Evolutionary conservation across 208 protist genomes (phyloP), one percentile per base, ranked within the genome.

Genomic region (Strigomonas oncopelti): DNA sequence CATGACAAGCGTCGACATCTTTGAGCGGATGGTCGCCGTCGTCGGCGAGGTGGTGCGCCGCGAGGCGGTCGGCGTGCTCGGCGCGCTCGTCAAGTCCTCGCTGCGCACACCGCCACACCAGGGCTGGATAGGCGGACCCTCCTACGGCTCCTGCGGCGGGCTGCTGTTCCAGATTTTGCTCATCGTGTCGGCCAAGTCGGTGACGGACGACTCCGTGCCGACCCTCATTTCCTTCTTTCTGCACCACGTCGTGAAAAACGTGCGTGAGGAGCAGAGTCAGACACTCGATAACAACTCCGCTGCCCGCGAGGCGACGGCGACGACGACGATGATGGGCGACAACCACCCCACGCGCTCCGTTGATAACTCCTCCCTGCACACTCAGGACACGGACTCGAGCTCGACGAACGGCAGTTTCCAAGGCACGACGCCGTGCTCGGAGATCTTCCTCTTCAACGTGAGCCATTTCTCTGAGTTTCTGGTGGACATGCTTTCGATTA

Each of bases 141-240:
- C 76, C 48, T 92, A 95, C 70, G 87, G 87, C 57, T 81, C 83
- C 25, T 92, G 90, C 61, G 87, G 90, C 32, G 85, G 72, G 1
- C 62, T 95, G 14, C 77, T 95, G 18, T 92, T 95, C 63, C 90
- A 95, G 64, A 61, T 93, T 27, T 79, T 95, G 62, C 72, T 91
- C 28, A 64, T 86, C 28, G 73, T 73, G 11, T 85, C 85, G 18
- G 63, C 80, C 24, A 81, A 77, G 52, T 61, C 80, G 27, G 65
- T 61, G 34, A 68, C 60, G 13, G 77, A 83, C 61, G 80, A 91
- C 22, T 65, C 61, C n/a, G 72, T 80, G 28, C 71, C 61, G 32
- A 91, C 80, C 5, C 61, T 92, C 11, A 86, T 85, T 7, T 53
- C 73, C n/a, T 92, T 83, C 71, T 92, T 95, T 36, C 67, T 89